A percentile compares a stretch with the other conserved stretches of the same genome.
Conservation (phyloP, 768 basidiomycete genomes). For the Xerocomellus dryophilus region DNA sequence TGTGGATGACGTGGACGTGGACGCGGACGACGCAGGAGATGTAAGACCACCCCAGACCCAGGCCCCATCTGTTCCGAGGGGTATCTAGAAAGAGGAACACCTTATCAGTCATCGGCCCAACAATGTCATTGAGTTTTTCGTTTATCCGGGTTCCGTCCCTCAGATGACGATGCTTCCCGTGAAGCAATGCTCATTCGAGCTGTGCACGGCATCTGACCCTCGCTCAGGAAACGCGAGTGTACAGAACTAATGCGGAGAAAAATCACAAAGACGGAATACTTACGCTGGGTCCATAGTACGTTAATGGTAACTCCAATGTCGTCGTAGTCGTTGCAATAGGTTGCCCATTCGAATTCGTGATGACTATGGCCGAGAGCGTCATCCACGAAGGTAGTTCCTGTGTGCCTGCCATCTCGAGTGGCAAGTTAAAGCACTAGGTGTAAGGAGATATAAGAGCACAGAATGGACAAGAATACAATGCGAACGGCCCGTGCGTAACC, state of each 20-base stretch:
- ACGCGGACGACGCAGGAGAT: conserved; percentile 46
- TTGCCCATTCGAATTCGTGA: conserved; percentile 52
- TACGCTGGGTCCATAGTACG: conserved; percentile 81
- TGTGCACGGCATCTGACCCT: no score
- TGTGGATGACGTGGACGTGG: conserved; percentile 20
- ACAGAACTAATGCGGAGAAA: background rate
- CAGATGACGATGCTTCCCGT: background rate
- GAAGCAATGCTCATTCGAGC: no score
- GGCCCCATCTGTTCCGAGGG: conserved; percentile 55
- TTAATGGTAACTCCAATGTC: conserved; percentile 64
- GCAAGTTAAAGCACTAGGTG: conserved; percentile 3
- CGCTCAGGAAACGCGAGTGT: background rate
- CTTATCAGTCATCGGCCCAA: conserved; percentile 12
- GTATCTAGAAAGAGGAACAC: conserved; percentile 51
- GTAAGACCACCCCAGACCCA: conserved; percentile 78
- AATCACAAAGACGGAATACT: conserved; percentile 32
- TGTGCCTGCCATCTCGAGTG: conserved; percentile 38
- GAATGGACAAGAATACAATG: conserved; percentile 2
- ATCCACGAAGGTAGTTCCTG: conserved; percentile 76
- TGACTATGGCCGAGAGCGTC: conserved; percentile 48
- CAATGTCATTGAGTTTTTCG: conserved; percentile 9
- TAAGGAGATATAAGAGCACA: conserved; percentile 8
- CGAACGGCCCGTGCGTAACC: background rate
- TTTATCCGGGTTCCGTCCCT: background rate
- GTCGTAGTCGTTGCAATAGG: conserved; percentile 57